Evolutionary conservation across 2,329 filamentous ascomycete species (phyloP), one percentile per base, ranked within the genome.

Genomic region (Scortechinia acanthostroma): DNA sequence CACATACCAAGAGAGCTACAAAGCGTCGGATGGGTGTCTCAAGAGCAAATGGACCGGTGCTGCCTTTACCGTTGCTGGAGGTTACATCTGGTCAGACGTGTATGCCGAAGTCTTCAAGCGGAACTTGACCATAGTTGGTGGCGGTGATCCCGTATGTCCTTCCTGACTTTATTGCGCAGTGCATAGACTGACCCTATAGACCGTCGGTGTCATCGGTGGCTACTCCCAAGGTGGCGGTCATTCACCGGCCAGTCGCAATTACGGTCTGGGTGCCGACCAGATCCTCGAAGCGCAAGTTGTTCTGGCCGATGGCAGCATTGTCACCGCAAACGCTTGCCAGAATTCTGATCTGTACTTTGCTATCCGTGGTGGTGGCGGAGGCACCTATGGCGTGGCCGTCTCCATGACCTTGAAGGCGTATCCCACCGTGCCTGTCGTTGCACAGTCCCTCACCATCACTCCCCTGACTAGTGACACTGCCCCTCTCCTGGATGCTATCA

Each of bases 381-480:
- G 35, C 10, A 40, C 35, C 14, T 40, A 13, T 19, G 35, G 35
- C 35, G 35, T 49, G 48, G 25, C 49, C 50, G 19, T 47, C 15
- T 51, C 50, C 2, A 44, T 45, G 17, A 53, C 51, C 1, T 21
- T 52, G 40, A 53, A 53, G 42, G 49, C 51, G 3, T 45, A 51
- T 42, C 48, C 46, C 3, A 48, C 44, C 3, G 45, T n/a, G 22
- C 51, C 50, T 3, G 42, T 45, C 14, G 45, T 52, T 2, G 33
- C n/a, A 2, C 50, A 51, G 6, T 15, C 6, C 17, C 35, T 40
- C 6, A 19, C 35, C 17, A 40, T 40, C 17, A 19, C 35, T 13
- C 13, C 10, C 6, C 35, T 40, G 6, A 13, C 6, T 17, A 10
- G 10, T 6, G 17, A 17, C 35, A 15, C 35, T 19, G 10, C 25